These are phyloP conservation scores for Candida insectorum DNA, from an alignment of 805 yeast genomes.

Conservation along the genomic window DNA sequence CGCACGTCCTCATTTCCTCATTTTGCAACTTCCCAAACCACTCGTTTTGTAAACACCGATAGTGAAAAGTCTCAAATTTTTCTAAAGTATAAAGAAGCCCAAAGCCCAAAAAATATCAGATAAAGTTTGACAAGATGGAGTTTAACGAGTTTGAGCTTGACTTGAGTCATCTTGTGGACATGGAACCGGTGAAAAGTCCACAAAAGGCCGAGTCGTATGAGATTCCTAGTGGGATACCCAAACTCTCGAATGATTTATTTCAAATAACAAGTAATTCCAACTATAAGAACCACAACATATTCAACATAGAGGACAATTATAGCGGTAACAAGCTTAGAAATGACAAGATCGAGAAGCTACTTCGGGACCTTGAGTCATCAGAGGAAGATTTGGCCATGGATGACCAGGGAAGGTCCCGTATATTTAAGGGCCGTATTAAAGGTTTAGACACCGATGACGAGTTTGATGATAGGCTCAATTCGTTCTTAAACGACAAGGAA, in stretches of 20 bases:
- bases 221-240: background rate
- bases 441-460: slow-evolving; percentile 19
- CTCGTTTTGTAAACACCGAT: slow-evolving; percentile 4
- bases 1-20: no score
- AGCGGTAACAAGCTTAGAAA: slow-evolving; percentile 21
- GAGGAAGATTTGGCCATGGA: slow-evolving; percentile 26
- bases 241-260: slow-evolving; percentile 9
- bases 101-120: no score
- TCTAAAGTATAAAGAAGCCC: background rate
- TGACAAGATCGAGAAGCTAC: slow-evolving; percentile 36
- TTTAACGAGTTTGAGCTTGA: slow-evolving; percentile 5
- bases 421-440: slow-evolving; percentile 32
- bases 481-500: slow-evolving; percentile 30
- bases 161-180: slow-evolving; percentile 1
- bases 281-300: slow-evolving; percentile 4
- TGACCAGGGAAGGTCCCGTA: slow-evolving; percentile 31
- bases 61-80: background rate
- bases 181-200: background rate
- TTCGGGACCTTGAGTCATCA: slow-evolving; percentile 27
- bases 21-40: slow-evolving; percentile 1
- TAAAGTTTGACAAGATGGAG: slow-evolving; percentile 3
- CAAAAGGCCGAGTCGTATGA: background rate
- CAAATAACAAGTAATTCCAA: slow-evolving; percentile 10
- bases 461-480: slow-evolving; percentile 30
- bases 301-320: slow-evolving; percentile 5